These are phyloP conservation scores for Phytophthora pluvialis DNA, from an alignment of 352 stramenopile genomes.

Conservation along the genomic window DNA sequence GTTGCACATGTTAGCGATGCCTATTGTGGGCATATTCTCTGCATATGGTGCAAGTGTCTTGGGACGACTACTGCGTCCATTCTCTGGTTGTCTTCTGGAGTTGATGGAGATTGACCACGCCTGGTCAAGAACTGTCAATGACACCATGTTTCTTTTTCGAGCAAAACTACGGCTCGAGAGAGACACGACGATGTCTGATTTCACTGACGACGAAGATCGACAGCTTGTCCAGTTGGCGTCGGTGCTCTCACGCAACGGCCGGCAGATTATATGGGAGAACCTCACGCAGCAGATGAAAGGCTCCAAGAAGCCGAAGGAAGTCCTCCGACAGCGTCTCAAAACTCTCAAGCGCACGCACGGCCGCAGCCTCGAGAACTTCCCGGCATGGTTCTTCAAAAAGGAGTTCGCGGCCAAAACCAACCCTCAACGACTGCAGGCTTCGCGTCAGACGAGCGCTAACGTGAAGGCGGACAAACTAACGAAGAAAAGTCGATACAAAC, in stretches of 20 bases:
- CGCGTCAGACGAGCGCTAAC: not conserved
- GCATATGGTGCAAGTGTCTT: not conserved
- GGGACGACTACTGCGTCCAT: constrained; percentile 16
- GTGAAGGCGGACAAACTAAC: constrained; percentile 8
- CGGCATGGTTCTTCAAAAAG: constrained; percentile 49
- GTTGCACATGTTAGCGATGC: too few relatives aligned
- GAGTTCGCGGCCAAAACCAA: not conserved
- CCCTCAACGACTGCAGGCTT: not conserved
- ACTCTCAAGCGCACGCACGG: constrained; percentile 63
- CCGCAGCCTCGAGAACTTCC: constrained; percentile 38
- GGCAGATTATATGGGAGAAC: constrained; percentile 41
- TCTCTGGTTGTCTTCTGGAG: constrained; percentile 6
- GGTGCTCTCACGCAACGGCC: constrained; percentile 12
- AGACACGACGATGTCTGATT: constrained; percentile 49
- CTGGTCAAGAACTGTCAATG: constrained; percentile 27
- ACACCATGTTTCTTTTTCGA: not conserved
- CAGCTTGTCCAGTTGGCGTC: constrained; percentile 56
- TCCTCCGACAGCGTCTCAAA: constrained; percentile 57
- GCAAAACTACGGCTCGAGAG: not conserved
- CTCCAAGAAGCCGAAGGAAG: constrained; percentile 41
- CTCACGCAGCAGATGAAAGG: constrained; percentile 38
- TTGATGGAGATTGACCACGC: constrained; percentile 38
- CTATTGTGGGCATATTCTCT: too few relatives aligned
- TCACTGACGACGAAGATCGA: constrained; percentile 63
- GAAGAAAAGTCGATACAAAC: constrained; percentile 2